A percentile compares a stretch with the other conserved stretches of the same genome.
phyloP scores from a whole-genome alignment of 495 filamentous ascomycete species.

The Cercophora scortea region DNA sequence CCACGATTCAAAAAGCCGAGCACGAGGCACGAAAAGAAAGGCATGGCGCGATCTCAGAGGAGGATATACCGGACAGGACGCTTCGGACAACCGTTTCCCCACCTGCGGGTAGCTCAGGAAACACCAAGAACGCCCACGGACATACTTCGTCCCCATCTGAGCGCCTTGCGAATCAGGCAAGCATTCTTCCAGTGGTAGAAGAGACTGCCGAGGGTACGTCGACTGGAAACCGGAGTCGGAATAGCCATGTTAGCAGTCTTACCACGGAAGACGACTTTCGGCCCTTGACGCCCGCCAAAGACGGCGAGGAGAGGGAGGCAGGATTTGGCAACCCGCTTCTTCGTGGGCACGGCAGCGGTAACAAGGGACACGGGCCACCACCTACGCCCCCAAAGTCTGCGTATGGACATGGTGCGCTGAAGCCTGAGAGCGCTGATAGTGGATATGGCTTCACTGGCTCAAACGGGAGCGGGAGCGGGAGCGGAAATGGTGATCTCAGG shows the following conservation, averaged over 20 bases:
- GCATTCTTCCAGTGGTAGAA: conserved; percentile 84
- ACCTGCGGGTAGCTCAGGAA: conserved; percentile 36
- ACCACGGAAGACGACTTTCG: conserved; percentile 33
- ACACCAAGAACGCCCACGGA: conserved; percentile 42
- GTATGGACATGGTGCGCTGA: conserved; percentile 17
- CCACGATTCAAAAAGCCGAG: conserved; percentile 23
- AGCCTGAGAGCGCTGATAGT: conserved; percentile 30
- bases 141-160: conserved; percentile 35
- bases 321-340: conserved; percentile 36
- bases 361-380: conserved; percentile 26
- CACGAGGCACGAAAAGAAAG: conserved; percentile 25
- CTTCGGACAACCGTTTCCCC: conserved; percentile 41
- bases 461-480: not conserved
- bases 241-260: conserved; percentile 32
- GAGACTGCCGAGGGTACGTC: conserved; percentile 79
- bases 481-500: conserved; percentile 10
- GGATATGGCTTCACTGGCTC: conserved; percentile 21
- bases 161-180: conserved; percentile 39
- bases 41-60: conserved; percentile 35
- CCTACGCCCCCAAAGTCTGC: conserved; percentile 35
- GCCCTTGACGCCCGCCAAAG: conserved; percentile 32
- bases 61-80: conserved; percentile 37
- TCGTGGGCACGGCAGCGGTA: conserved; percentile 27
- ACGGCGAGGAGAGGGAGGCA: conserved; percentile 29
- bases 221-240: conserved; percentile 44